Evolutionary conservation across 495 filamentous ascomycete species (phyloP).

Genomic region (Annulohypoxylon stygium): DNA sequence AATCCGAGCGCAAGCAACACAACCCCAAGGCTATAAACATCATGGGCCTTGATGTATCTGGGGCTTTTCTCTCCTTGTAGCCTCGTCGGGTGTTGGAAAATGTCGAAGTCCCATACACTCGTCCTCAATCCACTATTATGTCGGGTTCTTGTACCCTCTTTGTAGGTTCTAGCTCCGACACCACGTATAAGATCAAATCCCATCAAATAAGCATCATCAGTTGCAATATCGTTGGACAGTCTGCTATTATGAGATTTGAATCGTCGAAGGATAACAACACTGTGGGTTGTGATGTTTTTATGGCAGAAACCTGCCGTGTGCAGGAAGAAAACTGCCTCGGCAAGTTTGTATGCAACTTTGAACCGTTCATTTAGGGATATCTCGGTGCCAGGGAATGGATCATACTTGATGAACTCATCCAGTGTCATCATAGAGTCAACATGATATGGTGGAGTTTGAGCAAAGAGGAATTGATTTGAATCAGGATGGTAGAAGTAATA

Average conservation of each 20-base stretch:
- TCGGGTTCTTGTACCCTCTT: no score
- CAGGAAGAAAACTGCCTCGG: conserved; percentile 6
- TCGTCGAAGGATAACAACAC: neutral
- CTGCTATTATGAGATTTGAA: neutral
- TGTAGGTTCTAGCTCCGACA: no score
- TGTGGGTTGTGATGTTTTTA: conserved; percentile 4
- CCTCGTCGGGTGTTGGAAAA: neutral
- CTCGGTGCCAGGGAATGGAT: neutral
- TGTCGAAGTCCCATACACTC: no score
- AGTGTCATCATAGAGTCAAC: neutral
- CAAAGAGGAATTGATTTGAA: conserved; percentile 3
- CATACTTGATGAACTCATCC: neutral
- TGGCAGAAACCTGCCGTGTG: conserved; percentile 4
- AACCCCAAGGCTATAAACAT: conserved; percentile 5
- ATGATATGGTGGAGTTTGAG: neutral
- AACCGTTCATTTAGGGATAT: neutral
- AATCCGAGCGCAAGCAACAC: neutral
- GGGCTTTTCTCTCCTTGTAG: neutral
- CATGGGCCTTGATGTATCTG: conserved; percentile 7
- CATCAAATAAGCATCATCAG: no score
- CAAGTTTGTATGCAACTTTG: conserved; percentile 3
- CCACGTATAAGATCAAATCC: no score
- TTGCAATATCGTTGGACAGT: no score
- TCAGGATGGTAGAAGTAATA: neutral
- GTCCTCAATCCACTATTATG: no score